phyloP scores from a whole-genome alignment of 805 yeast species.

The Yarrowia sp. region DNA sequence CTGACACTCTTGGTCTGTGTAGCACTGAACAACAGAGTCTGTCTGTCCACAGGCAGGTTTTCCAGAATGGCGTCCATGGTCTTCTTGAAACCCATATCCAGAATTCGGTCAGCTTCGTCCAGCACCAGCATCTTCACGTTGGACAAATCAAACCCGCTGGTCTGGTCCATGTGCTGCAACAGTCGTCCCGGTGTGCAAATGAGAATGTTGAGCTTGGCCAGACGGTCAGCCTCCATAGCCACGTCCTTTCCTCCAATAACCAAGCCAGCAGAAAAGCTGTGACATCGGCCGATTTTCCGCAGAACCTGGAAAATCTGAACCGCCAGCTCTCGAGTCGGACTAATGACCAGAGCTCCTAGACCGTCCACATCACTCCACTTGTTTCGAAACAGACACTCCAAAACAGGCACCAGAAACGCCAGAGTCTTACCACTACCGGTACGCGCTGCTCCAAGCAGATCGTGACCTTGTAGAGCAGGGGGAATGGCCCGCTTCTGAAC shows the following conservation, averaged over 20 bases:
- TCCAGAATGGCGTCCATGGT: conserved; percentile 76
- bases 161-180: conserved; percentile 86
- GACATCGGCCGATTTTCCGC: conserved; percentile 71
- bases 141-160: conserved; percentile 70
- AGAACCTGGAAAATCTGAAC: conserved; percentile 87
- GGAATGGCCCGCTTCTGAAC: conserved; percentile 82
- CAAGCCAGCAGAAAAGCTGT: conserved; percentile 78
- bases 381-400: conserved; percentile 57
- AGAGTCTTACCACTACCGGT: conserved; percentile 82
- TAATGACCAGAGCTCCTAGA: conserved; percentile 80
- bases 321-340: conserved; percentile 90
- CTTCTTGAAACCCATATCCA: conserved; percentile 89
- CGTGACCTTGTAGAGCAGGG: conserved; percentile 68
- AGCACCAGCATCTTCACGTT: conserved; percentile 75
- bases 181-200: conserved; percentile 92
- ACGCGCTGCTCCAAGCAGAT: conserved; percentile 80
- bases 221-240: conserved; percentile 73
- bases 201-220: conserved; percentile 71
- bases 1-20: conserved; percentile 80
- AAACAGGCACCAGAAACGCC: conserved; percentile 77
- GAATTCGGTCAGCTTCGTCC: conserved; percentile 89
- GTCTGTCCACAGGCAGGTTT: conserved; percentile 75
- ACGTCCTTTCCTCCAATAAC: conserved; percentile 94
- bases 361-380: conserved; percentile 83
- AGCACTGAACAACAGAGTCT: conserved; percentile 81